phyloP scores from a whole-genome alignment of 495 filamentous ascomycete genomes.

The Hypoxylon crocopeplum region DNA sequence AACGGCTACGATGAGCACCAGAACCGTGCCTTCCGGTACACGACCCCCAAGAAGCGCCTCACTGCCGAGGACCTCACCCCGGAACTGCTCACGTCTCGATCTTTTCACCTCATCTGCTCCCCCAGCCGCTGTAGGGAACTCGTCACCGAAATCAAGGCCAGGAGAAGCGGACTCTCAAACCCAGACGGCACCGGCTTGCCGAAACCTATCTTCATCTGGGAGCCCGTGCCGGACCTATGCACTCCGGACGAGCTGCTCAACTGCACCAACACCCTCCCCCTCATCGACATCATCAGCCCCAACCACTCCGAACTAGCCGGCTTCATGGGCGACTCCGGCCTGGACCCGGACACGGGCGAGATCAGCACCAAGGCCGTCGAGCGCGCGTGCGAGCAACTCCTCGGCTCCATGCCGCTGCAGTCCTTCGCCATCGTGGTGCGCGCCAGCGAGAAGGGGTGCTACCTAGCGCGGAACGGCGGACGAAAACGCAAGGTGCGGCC shows the following conservation, averaged over 20 bases:
- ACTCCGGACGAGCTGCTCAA: conserved; percentile 74
- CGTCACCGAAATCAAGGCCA: conserved; percentile 64
- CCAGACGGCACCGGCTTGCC: conserved; percentile 24
- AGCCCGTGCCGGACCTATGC: conserved; percentile 91
- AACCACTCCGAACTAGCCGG: conserved; percentile 85
- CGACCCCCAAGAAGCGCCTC: conserved; percentile 84
- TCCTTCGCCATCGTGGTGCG: conserved; percentile 62
- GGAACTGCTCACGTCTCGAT: conserved; percentile 68
- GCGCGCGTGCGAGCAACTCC: conserved; percentile 58
- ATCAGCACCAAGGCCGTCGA: conserved; percentile 61
- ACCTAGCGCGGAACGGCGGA: conserved; percentile 59
- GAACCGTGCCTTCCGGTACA: conserved; percentile 79
- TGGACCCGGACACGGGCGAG: conserved; percentile 55
- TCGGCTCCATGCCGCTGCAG: conserved; percentile 59
- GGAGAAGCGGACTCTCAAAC: conserved; percentile 44
- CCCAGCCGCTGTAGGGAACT: conserved; percentile 78
- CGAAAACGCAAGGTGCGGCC: conserved; percentile 41
- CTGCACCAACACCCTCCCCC: conserved; percentile 71
- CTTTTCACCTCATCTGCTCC: conserved; percentile 89
- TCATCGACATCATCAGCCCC: conserved; percentile 85
- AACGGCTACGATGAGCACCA: conserved; percentile 75
- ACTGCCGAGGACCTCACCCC: conserved; percentile 50
- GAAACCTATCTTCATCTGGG: conserved; percentile 86
- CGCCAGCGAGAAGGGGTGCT: conserved; percentile 58
- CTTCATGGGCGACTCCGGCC: conserved; percentile 69